Percentiles rank a stretch among this genome's conserved stretches.
Evolutionary conservation across 2,329 filamentous ascomycete species (phyloP).

Genomic region (Paracamarosporium sp.): DNA sequence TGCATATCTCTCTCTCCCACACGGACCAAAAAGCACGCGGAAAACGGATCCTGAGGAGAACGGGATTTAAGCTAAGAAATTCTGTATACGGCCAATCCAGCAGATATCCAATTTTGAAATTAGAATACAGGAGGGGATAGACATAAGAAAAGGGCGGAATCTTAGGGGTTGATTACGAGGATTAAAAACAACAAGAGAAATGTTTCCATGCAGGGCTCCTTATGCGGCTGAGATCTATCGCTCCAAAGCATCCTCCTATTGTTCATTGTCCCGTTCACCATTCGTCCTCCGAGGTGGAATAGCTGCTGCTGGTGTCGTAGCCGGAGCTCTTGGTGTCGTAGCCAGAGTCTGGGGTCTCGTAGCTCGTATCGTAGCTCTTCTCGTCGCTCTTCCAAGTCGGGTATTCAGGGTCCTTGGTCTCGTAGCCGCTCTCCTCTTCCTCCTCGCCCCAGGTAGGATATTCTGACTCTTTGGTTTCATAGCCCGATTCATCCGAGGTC

Average conservation of each 20-base stretch:
- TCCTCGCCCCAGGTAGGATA: too few species aligned
- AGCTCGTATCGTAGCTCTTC: not conserved
- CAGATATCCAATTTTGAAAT: conserved; percentile 22
- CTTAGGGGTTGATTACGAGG: conserved; percentile 15
- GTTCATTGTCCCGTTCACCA: not conserved
- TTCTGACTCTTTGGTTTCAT: not conserved
- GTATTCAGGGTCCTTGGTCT: not conserved
- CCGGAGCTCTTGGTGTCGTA: not conserved
- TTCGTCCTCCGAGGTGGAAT: not conserved
- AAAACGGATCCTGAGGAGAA: not conserved
- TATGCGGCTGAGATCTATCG: conserved; percentile 10
- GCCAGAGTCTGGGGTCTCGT: not conserved
- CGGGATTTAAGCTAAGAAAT: not conserved
- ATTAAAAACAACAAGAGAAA: conserved; percentile 12
- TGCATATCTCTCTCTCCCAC: too few species aligned
- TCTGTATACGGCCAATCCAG: not conserved
- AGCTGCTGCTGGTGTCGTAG: not conserved
- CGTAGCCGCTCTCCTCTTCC: not conserved
- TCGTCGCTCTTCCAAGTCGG: too few species aligned
- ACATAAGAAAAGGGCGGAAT: conserved; percentile 10
- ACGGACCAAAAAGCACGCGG: not conserved
- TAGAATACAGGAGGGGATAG: conserved; percentile 18
- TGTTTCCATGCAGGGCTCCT: conserved; percentile 10
- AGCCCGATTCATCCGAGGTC: not conserved
- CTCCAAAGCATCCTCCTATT: conserved; percentile 4